These are phyloP conservation scores for Rubroshorea leprosula DNA, from an alignment of 345 rosid genomes.

Conservation along the genomic window DNA sequence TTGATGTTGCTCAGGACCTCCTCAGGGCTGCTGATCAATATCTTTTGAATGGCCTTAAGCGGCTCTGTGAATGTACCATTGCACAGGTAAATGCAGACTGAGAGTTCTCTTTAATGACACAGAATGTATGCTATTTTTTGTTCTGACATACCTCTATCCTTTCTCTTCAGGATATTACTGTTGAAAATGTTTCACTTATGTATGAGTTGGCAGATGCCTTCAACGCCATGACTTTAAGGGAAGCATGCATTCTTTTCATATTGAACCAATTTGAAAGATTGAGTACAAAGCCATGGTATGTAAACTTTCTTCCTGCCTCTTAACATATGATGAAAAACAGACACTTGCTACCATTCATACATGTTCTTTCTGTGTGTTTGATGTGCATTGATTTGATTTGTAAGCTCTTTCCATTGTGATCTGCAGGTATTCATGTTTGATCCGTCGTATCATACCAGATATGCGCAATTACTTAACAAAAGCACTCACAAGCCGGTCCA, in stretches of 20 bases:
- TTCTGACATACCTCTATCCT: constrained; percentile 1
- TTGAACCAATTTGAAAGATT: constrained; percentile 47
- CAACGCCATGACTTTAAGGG: constrained; percentile 48
- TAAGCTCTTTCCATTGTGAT: background rate
- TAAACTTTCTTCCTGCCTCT: background rate
- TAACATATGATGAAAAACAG: background rate
- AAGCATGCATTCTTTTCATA: constrained; percentile 60
- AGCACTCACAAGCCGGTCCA: constrained; percentile 33
- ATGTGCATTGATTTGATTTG: too few species aligned
- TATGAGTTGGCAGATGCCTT: constrained; percentile 63
- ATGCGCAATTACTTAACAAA: constrained; percentile 34
- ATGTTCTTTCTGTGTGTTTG: background rate
- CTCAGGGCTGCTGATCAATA: constrained; percentile 84
- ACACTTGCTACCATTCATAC: too few species aligned
- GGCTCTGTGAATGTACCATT: constrained; percentile 60
- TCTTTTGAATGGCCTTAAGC: constrained; percentile 65
- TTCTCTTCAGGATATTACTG: constrained; percentile 40
- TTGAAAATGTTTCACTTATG: constrained; percentile 52
- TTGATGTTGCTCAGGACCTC: constrained; percentile 56
- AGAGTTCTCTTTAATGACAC: background rate
- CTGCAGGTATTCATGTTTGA: constrained; percentile 44
- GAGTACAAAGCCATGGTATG: constrained; percentile 56
- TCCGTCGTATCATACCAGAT: constrained; percentile 48
- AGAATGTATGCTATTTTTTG: background rate
- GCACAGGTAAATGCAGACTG: constrained; percentile 42